Evolutionary conservation across 305 asterid species (phyloP), one percentile per base, ranked within the genome.

Genomic region (Fraxinus sp.): DNA sequence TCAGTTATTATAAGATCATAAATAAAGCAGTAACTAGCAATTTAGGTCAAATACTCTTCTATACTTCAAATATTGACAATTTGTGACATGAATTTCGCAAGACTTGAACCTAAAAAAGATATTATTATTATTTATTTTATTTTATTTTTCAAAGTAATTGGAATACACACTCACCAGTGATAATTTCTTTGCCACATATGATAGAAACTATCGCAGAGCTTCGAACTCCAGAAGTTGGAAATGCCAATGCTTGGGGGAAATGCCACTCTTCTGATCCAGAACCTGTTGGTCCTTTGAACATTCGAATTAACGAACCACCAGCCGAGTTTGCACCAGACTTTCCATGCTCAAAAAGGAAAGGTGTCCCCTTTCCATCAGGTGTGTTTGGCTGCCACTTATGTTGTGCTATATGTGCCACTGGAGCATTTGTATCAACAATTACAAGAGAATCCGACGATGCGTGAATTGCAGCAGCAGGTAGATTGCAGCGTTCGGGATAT

Each of bases 351-450:
- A 96, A 95, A 85, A 96, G 98, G 90, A 96, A 96, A 82, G 98
- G 99, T 20, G 97, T 62, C 57, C 99, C 99, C 84, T 92, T 97
- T 73, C 98, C 99, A 88, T 95, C 99, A 43, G 99, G 99, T 76
- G 99, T 95, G 88, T 96, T 96, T 57, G 98, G 98, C 87, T 96
- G 99, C 99, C 99, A 96, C 89, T 93, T 96, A 82, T 96, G 99
- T 81, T 91, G 97, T 39, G 97, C 98, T 79, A 96, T 83, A 78
- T 93, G 99, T 81, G 95, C 98, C n/a, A 95, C 97, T 30, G 99
- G 99, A 30, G 94, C 98, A 85, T 89, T 86, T 83, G 84, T 78
- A 86, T 93, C 98, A 80, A 91, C 98, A 85, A 92, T 89, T 81
- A 96, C 86, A 46, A 96, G 90, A 85, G 98, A 92, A 87, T 96